These are phyloP conservation scores for Clarireedia homoeocarpa DNA, from an alignment of 2,329 filamentous ascomycete species.

Conservation along the genomic window DNA sequence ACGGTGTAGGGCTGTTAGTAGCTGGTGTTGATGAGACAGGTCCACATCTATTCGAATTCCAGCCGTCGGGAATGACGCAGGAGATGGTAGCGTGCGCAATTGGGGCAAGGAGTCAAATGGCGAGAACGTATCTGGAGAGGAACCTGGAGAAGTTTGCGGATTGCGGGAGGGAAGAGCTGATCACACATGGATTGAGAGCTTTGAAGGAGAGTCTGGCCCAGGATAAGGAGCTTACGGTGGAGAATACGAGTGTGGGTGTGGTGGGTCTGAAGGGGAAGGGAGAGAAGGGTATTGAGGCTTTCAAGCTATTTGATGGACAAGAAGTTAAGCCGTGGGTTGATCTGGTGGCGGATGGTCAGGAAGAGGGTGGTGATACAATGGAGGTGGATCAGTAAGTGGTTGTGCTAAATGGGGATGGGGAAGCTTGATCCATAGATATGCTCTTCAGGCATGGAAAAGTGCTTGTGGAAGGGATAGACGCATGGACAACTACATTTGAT, in stretches of 20 bases:
- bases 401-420: not conserved
- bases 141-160: slow-evolving; percentile 77
- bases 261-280: slow-evolving; percentile 54
- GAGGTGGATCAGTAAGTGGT: slow-evolving; percentile 34
- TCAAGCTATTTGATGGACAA: slow-evolving; percentile 85
- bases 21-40: slow-evolving; percentile 91
- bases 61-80: slow-evolving; percentile 89
- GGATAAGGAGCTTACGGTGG: slow-evolving; percentile 94
- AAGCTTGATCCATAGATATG: not conserved
- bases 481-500: slow-evolving; percentile 11
- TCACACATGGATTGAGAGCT: slow-evolving; percentile 82
- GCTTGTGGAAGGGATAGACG: not conserved
- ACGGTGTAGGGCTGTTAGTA: slow-evolving; percentile 88
- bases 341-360: slow-evolving; percentile 51
- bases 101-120: slow-evolving; percentile 94
- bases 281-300: slow-evolving; percentile 60
- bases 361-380: slow-evolving; percentile 38
- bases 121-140: slow-evolving; percentile 89
- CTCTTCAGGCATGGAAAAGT: not conserved
- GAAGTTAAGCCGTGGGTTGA: slow-evolving; percentile 84
- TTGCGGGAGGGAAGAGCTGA: slow-evolving; percentile 73
- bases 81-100: slow-evolving; percentile 97
- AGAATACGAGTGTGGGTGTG: slow-evolving; percentile 90
- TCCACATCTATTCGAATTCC: slow-evolving; percentile 96
- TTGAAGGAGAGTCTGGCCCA: slow-evolving; percentile 93